Percentiles rank a stretch among this genome's conserved stretches.
Evolutionary conservation across 2,329 filamentous ascomycete species (phyloP).

Genomic region (Shiraia sp.): DNA sequence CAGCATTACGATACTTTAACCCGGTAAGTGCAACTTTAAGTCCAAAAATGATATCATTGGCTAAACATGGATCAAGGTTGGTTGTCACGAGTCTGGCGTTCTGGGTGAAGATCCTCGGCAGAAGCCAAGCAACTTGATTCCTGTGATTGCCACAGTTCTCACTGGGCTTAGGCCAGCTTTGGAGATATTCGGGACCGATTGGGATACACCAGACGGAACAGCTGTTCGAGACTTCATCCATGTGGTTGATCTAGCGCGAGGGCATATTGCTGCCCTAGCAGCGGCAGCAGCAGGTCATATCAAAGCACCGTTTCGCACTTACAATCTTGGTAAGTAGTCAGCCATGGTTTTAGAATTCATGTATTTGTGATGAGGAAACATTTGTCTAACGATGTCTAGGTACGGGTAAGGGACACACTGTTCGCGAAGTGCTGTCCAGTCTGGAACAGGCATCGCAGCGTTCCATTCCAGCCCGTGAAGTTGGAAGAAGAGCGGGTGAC

Average conservation of each 20-base stretch:
- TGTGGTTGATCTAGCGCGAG: constrained; percentile 66
- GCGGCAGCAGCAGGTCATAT: constrained; percentile 39
- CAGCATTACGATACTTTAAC: constrained; percentile 69
- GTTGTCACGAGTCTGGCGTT: constrained; percentile 66
- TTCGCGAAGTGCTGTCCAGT: constrained; percentile 48
- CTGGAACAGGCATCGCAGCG: constrained; percentile 43
- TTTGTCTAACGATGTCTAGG: constrained; percentile 20
- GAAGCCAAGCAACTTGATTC: constrained; percentile 66
- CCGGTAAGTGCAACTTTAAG: constrained; percentile 46
- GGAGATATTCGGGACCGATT: constrained; percentile 67
- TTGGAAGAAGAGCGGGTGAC: constrained; percentile 46
- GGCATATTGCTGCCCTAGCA: constrained; percentile 64
- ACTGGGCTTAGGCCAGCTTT: constrained; percentile 58
- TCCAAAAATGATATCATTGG: not conserved
- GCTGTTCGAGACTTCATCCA: constrained; percentile 71
- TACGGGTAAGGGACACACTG: constrained; percentile 48
- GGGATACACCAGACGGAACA: constrained; percentile 67
- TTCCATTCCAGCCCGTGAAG: constrained; percentile 42
- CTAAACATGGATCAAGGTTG: constrained; percentile 45
- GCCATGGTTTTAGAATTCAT: not conserved
- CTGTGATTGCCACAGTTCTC: constrained; percentile 65
- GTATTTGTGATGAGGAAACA: constrained; percentile 12
- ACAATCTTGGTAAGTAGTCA: constrained; percentile 43
- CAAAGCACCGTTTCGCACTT: constrained; percentile 42
- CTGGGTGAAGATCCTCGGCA: constrained; percentile 67